phyloP scores from a whole-genome alignment of 1,139 yeast genomes.

The Debaryomyces fabryi region DNA sequence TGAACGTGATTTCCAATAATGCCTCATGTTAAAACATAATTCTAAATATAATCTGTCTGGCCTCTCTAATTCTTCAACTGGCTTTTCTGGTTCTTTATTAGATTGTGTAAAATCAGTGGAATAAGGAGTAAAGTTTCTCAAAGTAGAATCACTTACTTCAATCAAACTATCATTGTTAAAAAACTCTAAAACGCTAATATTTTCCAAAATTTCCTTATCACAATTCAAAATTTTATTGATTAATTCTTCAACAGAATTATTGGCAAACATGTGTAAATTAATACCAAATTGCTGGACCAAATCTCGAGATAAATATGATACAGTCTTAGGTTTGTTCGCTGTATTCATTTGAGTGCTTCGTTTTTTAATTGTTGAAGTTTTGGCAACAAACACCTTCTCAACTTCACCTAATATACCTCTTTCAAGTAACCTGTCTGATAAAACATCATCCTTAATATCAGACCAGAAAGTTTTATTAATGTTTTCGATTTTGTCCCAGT shows the following conservation, averaged over 20 bases:
- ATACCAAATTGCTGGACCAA: constrained; percentile 87
- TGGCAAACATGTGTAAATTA: constrained; percentile 79
- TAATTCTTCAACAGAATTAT: constrained; percentile 61
- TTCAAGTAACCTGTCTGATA: constrained; percentile 58
- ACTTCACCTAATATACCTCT: constrained; percentile 80
- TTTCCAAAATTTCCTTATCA: constrained; percentile 67
- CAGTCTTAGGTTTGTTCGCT: constrained; percentile 40
- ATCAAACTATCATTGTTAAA: constrained; percentile 72
- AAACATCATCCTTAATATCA: constrained; percentile 49
- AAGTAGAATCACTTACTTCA: constrained; percentile 68
- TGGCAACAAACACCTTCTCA: constrained; percentile 74
- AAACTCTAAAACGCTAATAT: constrained; percentile 77
- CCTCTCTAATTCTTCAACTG: constrained; percentile 68
- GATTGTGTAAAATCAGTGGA: constrained; percentile 50
- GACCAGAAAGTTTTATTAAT: constrained; percentile 84
- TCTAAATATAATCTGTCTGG: constrained; percentile 81
- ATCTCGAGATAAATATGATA: constrained; percentile 74
- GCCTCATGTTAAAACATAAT: constrained; percentile 73
- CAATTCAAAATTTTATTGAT: constrained; percentile 70
- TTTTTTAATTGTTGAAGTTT: constrained; percentile 49
- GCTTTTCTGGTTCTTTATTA: constrained; percentile 51
- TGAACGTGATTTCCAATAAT: constrained; percentile 88
- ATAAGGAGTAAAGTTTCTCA: constrained; percentile 74
- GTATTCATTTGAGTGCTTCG: constrained; percentile 21
- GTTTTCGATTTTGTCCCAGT: constrained; percentile 83